Evolutionary conservation across 2,329 filamentous ascomycete genomes (phyloP), one percentile per base, ranked within the genome.

Genomic region (Arthrobotrys musiformis): DNA sequence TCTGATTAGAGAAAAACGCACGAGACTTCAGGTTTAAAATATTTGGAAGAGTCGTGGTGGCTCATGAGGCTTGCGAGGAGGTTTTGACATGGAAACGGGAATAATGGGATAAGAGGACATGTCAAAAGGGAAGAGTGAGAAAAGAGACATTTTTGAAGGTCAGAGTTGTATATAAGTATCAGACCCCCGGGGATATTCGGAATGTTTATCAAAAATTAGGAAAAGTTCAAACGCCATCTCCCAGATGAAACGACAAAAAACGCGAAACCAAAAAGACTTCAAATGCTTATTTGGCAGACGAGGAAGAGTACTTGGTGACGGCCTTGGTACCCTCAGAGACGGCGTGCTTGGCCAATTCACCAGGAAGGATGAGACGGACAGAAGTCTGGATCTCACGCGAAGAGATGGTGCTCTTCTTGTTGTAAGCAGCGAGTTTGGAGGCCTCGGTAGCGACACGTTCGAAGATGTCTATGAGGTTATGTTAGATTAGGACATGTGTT

Each of bases 381-480:
- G 95, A 97, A 82, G 95, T 99, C 90, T 99, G 95, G 84, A 99
- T 99, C 88, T 99, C 95, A 84, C 95, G 92, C 81, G 95, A 98
- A 67, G 94, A 98, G 87, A 99, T 99, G 85, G 95, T 99, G 62
- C 94, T 98, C 90, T 99, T 99, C 92, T 98, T 99, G 92, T 99
- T 99, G 90, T 99, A 99, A 80, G 95, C 95, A 82, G 95, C 95
- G 79, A 99, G 91, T 91, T 99, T 99, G 85, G 93, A 97, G 63
- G 95, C 95, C 87, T 99, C 95, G 76, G 95, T 97, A 80, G 95
- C 95, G 82, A 99, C 94, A 82, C 95, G 94, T 91, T 99, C 95
- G 85, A 99, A 99, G 85, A 99, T 99, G 84, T 99, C 93, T 95
- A 79, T n/a, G n/a, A 35, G 28, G 37, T 52, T 52, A 50, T 9